Conservation (phyloP, 352 stramenopile genomes). For the Pythium chondricola region DNA sequence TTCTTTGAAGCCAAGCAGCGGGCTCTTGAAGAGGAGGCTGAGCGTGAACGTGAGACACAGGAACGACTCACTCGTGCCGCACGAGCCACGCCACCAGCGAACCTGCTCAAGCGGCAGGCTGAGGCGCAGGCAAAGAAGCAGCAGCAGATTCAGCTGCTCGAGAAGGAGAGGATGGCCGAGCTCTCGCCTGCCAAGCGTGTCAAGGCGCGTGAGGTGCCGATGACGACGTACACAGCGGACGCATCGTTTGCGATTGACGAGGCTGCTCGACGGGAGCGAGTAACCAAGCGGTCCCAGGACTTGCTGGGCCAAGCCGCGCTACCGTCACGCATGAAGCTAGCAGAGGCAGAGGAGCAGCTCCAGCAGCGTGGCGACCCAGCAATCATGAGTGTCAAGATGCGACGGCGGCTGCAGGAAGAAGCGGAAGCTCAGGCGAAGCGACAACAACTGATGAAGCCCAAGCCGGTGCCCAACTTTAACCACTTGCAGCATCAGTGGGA, state of each 20-base stretch:
- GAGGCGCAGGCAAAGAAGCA: conserved; percentile 30
- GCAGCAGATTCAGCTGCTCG: conserved; percentile 28
- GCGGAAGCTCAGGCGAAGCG: conserved; percentile 28
- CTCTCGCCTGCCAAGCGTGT: conserved; percentile 30
- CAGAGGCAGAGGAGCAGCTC: conserved; percentile 5
- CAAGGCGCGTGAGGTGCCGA: conserved; percentile 41
- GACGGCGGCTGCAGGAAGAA: conserved; percentile 36
- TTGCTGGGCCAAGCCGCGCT: conserved; percentile 37
- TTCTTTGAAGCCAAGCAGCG: conserved; percentile 64
- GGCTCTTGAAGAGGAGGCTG: conserved; percentile 27
- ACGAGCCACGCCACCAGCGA: conserved; percentile 35
- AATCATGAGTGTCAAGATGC: conserved; percentile 42
- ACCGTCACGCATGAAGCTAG: conserved; percentile 43
- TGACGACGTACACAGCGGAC: conserved; percentile 43
- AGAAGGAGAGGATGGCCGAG: conserved; percentile 31
- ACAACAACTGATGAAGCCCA: conserved; percentile 23
- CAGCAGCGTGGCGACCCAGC: background rate
- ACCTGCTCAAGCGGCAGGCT: conserved; percentile 49
- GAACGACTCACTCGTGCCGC: conserved; percentile 34
- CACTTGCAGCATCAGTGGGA: conserved; percentile 53
- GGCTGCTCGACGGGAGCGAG: conserved; percentile 37
- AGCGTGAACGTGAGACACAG: conserved; percentile 10
- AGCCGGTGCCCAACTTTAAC: conserved; percentile 61
- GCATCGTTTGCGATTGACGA: conserved; percentile 20
- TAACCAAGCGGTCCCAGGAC: conserved; percentile 40